These are phyloP conservation scores for Turritis glabra DNA, from an alignment of 345 rosid species.

Conservation along the genomic window DNA sequence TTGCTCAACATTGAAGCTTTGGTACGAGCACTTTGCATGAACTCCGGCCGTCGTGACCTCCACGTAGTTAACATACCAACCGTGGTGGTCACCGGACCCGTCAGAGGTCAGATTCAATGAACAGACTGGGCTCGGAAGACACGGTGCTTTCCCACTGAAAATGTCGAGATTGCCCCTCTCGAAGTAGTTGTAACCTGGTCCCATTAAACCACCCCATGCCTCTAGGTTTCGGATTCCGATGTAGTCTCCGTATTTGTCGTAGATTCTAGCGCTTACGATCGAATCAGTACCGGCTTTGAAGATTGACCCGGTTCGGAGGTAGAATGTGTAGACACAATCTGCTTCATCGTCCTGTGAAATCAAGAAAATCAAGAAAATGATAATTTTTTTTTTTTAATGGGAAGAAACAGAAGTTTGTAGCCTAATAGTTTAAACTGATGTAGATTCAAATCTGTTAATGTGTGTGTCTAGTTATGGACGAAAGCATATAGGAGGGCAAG, in stretches of 20 bases:
- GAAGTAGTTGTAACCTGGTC: slow-evolving; percentile 62
- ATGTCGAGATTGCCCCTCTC: slow-evolving; percentile 93
- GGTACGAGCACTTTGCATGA: slow-evolving; percentile 54
- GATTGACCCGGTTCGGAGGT: slow-evolving; percentile 74
- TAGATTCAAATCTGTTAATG: neutral
- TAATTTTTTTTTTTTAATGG: neutral
- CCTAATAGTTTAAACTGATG: neutral
- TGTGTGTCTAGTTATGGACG: neutral
- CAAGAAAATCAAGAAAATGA: too few species aligned
- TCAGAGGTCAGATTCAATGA: slow-evolving; percentile 76
- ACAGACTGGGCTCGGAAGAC: slow-evolving; percentile 58
- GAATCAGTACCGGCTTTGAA: slow-evolving; percentile 86
- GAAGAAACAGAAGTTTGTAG: neutral
- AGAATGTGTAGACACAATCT: slow-evolving; percentile 76
- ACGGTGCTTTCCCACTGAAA: slow-evolving; percentile 72
- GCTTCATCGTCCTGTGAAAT: slow-evolving; percentile 45
- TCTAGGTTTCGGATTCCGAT: slow-evolving; percentile 51
- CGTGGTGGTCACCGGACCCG: slow-evolving; percentile 70
- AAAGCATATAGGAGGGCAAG: too few species aligned
- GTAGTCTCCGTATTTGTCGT: slow-evolving; percentile 47
- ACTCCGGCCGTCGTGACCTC: slow-evolving; percentile 68
- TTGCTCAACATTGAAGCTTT: slow-evolving; percentile 76
- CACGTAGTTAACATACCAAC: slow-evolving; percentile 91
- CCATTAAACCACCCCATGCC: slow-evolving; percentile 94
- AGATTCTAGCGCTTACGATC: slow-evolving; percentile 53